A percentile compares a stretch with the other conserved stretches of the same genome.
Conservation (phyloP, 805 yeast genomes). For the Metschnikowia continentalis region DNA sequence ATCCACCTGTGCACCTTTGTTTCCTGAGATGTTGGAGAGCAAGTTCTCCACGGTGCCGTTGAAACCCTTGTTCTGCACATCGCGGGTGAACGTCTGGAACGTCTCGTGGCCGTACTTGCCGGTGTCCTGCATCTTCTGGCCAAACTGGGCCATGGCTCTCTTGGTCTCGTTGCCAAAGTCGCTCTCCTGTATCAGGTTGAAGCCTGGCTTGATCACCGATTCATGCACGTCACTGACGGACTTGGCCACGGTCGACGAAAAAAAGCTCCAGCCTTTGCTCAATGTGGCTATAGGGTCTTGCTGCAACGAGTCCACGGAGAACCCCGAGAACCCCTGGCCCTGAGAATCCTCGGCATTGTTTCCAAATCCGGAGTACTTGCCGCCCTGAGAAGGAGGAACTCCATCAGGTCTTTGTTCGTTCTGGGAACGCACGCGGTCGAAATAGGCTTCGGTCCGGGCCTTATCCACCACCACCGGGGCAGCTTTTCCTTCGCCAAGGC, state of each 20-base stretch:
- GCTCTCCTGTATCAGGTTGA: conserved; percentile 69
- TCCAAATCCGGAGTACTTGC: conserved; percentile 89
- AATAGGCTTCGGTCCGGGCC: conserved; percentile 73
- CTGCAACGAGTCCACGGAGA: conserved; percentile 67
- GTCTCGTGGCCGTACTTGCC: conserved; percentile 71
- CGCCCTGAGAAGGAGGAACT: conserved; percentile 91
- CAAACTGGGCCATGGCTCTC: conserved; percentile 95
- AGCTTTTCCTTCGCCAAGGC: conserved; percentile 22
- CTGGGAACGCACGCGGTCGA: conserved; percentile 69
- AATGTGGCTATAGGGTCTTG: conserved; percentile 88
- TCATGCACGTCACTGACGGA: conserved; percentile 84
- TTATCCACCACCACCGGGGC: conserved; percentile 33
- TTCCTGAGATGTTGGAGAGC: conserved; percentile 52
- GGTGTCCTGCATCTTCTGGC: conserved; percentile 88
- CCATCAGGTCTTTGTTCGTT: conserved; percentile 72
- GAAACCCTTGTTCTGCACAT: conserved; percentile 37
- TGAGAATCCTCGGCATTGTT: conserved; percentile 57
- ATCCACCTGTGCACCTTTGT: conserved; percentile 34
- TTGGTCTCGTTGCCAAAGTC: conserved; percentile 79
- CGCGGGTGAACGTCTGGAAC: conserved; percentile 51
- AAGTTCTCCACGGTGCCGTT: conserved; percentile 33
- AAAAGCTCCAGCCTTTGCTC: conserved; percentile 90
- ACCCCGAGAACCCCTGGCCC: conserved; percentile 32
- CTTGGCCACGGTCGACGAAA: conserved; percentile 79
- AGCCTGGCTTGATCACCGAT: conserved; percentile 85